Conservation (phyloP, 1,139 yeast genomes). For the Yamadazyma mexicana region DNA sequence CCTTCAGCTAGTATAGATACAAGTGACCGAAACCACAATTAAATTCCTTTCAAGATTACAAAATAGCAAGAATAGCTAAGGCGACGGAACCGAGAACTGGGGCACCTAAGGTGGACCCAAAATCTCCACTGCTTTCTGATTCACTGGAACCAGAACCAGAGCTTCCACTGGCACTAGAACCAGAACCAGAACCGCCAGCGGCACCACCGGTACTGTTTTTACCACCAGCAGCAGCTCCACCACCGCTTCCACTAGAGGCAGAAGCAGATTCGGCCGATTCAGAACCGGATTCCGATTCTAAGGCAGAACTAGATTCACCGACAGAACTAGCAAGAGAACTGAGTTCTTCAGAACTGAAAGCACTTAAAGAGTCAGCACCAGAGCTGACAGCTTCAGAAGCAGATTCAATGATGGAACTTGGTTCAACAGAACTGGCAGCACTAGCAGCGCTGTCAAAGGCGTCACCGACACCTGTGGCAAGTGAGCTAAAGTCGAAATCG, state of each 20-base stretch:
- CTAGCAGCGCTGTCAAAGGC: not conserved
- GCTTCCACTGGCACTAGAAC: not conserved
- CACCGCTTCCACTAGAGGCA: not conserved
- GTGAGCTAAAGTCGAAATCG: not conserved
- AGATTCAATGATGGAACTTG: not conserved
- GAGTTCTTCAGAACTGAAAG: not conserved
- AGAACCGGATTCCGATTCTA: not conserved
- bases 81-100: slow-evolving; percentile 42
- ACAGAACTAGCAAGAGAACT: not conserved
- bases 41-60: slow-evolving; percentile 22
- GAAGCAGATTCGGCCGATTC: not conserved
- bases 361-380: not conserved
- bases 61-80: slow-evolving; percentile 45
- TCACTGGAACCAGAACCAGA: slow-evolving; percentile 6
- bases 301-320: not conserved
- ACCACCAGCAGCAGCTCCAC: too few species aligned
- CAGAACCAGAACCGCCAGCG: not conserved
- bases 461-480: not conserved
- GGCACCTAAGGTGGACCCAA: slow-evolving; percentile 17
- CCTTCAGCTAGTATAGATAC: not conserved
- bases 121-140: slow-evolving; percentile 16
- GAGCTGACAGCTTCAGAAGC: not conserved
- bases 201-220: too few species aligned
- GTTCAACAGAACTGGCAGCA: not conserved
- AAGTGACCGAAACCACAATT: not conserved